phyloP scores from a whole-genome alignment of 2,329 filamentous ascomycete genomes.

The Allantophomopsis cytisporea region DNA sequence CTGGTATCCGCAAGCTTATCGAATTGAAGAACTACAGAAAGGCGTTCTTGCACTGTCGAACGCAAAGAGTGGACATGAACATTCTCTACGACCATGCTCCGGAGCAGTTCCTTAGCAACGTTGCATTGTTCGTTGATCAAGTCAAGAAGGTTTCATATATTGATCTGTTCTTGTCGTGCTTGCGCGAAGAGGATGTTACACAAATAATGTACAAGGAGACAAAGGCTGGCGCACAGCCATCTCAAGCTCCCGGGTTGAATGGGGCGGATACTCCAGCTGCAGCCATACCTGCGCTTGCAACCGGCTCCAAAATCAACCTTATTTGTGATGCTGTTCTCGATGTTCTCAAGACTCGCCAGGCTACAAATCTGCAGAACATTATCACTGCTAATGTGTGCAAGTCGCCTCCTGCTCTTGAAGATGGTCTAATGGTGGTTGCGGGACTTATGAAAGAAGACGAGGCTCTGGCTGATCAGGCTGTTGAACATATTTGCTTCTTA shows the following conservation, averaged over 20 bases:
- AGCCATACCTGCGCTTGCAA: not conserved
- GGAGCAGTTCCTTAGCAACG: conserved; percentile 65
- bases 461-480: conserved; percentile 69
- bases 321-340: conserved; percentile 78
- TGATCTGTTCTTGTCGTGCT: conserved; percentile 79
- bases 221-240: conserved; percentile 21
- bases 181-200: conserved; percentile 84
- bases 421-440: conserved; percentile 69
- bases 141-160: conserved; percentile 70
- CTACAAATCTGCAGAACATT: conserved; percentile 69
- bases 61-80: conserved; percentile 94
- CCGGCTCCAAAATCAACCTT: conserved; percentile 61
- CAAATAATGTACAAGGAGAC: conserved; percentile 91
- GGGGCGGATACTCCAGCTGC: conserved; percentile 3
- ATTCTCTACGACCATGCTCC: conserved; percentile 91
- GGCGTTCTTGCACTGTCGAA: conserved; percentile 80
- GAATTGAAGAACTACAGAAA: conserved; percentile 67
- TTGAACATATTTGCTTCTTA: conserved; percentile 96
- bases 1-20: conserved; percentile 73
- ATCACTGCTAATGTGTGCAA: conserved; percentile 95
- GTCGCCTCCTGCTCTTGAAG: conserved; percentile 74
- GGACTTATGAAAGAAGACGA: conserved; percentile 54
- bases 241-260: conserved; percentile 8
- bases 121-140: conserved; percentile 70
- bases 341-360: conserved; percentile 46